phyloP scores from a whole-genome alignment of 768 basidiomycete species.

The Hysterangium stoloniferum region DNA sequence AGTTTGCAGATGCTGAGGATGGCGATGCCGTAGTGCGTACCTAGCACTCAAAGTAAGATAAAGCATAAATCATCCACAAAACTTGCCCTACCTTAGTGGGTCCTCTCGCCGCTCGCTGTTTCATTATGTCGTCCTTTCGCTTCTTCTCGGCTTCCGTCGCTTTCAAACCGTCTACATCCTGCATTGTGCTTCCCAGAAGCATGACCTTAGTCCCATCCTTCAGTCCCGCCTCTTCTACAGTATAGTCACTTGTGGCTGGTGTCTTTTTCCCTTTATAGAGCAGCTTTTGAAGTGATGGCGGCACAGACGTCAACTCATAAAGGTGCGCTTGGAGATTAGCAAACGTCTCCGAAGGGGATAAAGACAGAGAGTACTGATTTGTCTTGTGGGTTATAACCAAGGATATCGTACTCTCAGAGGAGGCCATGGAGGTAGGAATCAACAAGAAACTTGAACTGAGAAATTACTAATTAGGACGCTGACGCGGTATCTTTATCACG shows the following conservation, averaged over 20 bases:
- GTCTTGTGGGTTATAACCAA: slow-evolving; percentile 12
- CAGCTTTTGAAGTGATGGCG: slow-evolving; percentile 60
- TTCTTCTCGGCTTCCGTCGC: slow-evolving; percentile 51
- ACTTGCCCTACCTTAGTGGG: slow-evolving; percentile 45
- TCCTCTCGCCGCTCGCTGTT: slow-evolving; percentile 48
- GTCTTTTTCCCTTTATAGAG: slow-evolving; percentile 61
- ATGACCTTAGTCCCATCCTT: slow-evolving; percentile 61
- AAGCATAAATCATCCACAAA: background rate
- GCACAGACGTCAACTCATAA: slow-evolving; percentile 60
- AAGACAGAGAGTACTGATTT: slow-evolving; percentile 32
- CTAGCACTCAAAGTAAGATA: slow-evolving; percentile 22
- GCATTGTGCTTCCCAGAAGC: slow-evolving; percentile 57
- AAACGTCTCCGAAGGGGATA: slow-evolving; percentile 46
- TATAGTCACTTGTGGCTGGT: slow-evolving; percentile 23
- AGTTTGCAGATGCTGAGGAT: slow-evolving; percentile 32
- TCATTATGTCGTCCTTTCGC: slow-evolving; percentile 49
- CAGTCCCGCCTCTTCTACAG: slow-evolving; percentile 42
- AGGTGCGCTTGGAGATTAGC: slow-evolving; percentile 40
- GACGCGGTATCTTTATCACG: no score
- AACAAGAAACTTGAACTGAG: background rate
- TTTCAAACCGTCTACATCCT: slow-evolving; percentile 49
- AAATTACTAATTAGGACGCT: no score
- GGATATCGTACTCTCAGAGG: background rate
- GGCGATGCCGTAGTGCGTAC: slow-evolving; percentile 48
- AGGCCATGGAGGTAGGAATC: background rate